Evolutionary conservation across 2,329 filamentous ascomycete genomes (phyloP).

Genomic region (Elsinoe perseae): DNA sequence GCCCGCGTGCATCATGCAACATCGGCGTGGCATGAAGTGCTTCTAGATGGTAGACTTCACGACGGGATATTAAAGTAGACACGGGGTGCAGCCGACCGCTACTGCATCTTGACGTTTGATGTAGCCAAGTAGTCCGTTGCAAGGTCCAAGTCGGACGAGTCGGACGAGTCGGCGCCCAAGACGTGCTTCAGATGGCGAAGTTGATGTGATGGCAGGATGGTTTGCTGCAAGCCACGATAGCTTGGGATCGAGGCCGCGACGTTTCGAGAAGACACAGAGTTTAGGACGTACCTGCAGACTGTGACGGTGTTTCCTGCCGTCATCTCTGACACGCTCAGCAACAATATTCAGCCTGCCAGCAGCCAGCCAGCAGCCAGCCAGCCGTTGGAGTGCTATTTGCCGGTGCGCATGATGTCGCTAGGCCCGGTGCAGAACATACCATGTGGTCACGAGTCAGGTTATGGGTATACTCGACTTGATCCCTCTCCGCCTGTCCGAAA

Average conservation of each 20-base stretch:
- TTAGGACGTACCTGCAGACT: background rate
- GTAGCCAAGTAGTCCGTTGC: background rate
- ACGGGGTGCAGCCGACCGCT: background rate
- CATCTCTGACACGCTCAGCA: background rate
- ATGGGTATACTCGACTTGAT: background rate
- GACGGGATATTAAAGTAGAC: background rate
- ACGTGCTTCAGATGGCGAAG: background rate
- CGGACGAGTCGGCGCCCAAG: background rate
- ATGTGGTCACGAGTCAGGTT: background rate
- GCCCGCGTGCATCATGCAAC: background rate
- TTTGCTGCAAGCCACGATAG: slow-evolving; percentile 1
- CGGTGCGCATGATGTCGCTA: background rate
- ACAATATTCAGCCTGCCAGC: background rate
- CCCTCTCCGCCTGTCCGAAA: slow-evolving; percentile 6
- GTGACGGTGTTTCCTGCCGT: slow-evolving; percentile 2
- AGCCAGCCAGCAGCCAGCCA: background rate
- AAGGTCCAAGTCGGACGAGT: background rate
- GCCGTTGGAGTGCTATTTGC: background rate
- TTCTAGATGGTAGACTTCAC: slow-evolving; percentile 4
- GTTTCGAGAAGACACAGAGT: slow-evolving; percentile 8
- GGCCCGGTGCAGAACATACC: background rate
- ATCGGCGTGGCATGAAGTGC: background rate
- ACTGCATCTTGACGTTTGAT: background rate
- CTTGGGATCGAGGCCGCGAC: background rate
- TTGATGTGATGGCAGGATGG: background rate